Conservation (phyloP, 1,139 yeast species). For the Debaryomyces sp. region DNA sequence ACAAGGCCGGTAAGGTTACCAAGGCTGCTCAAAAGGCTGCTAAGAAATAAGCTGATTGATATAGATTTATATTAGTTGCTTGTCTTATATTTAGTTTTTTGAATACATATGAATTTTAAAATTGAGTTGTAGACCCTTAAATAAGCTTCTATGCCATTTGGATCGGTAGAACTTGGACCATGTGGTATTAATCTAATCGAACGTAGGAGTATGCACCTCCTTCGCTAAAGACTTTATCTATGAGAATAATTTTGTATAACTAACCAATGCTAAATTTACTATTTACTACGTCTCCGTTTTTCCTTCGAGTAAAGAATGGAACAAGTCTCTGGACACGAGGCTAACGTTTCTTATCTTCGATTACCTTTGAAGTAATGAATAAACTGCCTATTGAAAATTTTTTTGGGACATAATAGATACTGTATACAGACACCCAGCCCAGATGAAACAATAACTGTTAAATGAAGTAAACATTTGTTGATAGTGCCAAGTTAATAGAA, state of each 20-base stretch:
- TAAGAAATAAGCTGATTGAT: constrained; percentile 72
- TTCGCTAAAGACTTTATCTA: neutral
- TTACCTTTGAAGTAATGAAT: neutral
- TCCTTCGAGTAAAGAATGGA: neutral
- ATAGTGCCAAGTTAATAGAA: neutral
- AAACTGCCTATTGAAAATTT: neutral
- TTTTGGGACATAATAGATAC: constrained; percentile 5
- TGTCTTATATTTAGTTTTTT: constrained; percentile 5
- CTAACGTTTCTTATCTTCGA: neutral
- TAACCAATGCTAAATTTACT: too few relatives aligned
- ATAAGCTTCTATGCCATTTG: neutral
- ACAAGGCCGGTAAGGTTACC: constrained; percentile 98
- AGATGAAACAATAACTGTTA: neutral
- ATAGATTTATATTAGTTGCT: constrained; percentile 5
- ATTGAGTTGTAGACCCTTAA: neutral
- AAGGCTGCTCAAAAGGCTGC: constrained; percentile 99
- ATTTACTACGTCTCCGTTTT: neutral
- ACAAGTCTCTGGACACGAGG: neutral
- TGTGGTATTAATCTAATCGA: neutral
- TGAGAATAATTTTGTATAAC: too few relatives aligned
- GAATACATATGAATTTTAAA: constrained; percentile 7
- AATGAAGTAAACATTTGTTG: neutral
- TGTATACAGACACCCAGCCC: neutral
- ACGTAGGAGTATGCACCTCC: neutral
- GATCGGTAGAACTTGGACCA: neutral